phyloP scores from a whole-genome alignment of 2,329 filamentous ascomycete genomes.

The Arthrobotrys entomopaga region DNA sequence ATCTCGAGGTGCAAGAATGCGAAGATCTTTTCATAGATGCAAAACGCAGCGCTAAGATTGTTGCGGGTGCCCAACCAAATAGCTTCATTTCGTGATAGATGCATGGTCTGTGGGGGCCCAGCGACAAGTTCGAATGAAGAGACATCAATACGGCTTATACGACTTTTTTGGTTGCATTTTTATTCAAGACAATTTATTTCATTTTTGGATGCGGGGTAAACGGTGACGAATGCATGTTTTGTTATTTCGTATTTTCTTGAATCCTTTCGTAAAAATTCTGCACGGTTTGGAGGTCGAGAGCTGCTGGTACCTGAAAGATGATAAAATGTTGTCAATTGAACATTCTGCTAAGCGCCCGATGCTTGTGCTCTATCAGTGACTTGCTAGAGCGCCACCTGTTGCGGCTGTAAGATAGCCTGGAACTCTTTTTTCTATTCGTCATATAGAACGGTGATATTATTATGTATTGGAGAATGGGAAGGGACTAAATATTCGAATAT shows the following conservation, averaged over 20 bases:
- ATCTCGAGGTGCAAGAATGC: constrained; percentile 75
- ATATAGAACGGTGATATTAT: constrained; percentile 39
- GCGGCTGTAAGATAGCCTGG: constrained; percentile 41
- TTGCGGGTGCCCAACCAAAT: constrained; percentile 67
- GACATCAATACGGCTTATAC: neutral
- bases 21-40: constrained; percentile 86
- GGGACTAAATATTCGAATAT: constrained; percentile 2
- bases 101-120: constrained; percentile 9
- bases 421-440: constrained; percentile 12
- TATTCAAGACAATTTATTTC: constrained; percentile 10
- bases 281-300: constrained; percentile 33
- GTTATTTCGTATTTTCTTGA: constrained; percentile 23
- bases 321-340: constrained; percentile 28
- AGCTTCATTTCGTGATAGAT: constrained; percentile 51
- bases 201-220: constrained; percentile 24
- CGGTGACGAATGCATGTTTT: constrained; percentile 42
- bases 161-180: neutral
- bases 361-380: constrained; percentile 20
- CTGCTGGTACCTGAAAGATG: neutral
- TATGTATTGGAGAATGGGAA: constrained; percentile 15
- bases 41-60: constrained; percentile 77
- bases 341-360: constrained; percentile 44
- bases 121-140: constrained; percentile 10
- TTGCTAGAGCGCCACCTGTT: constrained; percentile 21
- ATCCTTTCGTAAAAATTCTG: constrained; percentile 15